These are phyloP conservation scores for Barbarea vulgaris DNA, from an alignment of 345 rosid genomes.

Conservation along the genomic window DNA sequence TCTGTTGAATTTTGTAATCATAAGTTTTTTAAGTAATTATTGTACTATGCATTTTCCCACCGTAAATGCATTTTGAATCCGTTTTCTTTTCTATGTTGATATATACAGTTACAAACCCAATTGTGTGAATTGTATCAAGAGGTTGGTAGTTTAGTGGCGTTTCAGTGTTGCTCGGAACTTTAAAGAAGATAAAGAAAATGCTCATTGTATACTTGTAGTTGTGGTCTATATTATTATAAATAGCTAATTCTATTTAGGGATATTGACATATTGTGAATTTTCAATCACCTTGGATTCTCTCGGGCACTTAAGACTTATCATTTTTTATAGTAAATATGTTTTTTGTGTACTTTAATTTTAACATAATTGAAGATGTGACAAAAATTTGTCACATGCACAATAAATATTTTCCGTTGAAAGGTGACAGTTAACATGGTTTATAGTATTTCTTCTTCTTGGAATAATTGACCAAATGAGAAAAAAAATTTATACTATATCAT, in stretches of 20 bases:
- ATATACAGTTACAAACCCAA: not conserved
- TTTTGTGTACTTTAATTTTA: not conserved
- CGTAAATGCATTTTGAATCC: not conserved
- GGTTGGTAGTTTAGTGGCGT: not conserved
- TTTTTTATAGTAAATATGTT: not conserved
- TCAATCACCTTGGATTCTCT: conserved; percentile 7
- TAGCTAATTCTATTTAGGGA: too few species aligned
- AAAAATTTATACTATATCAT: not conserved
- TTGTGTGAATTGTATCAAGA: not conserved
- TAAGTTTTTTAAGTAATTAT: not conserved
- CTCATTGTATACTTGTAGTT: not conserved
- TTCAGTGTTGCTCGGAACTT: not conserved
- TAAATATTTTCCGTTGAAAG: conserved; percentile 1
- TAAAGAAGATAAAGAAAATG: not conserved
- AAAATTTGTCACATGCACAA: conserved; percentile 19
- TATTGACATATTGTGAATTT: not conserved
- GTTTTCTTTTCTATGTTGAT: not conserved
- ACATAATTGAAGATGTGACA: not conserved
- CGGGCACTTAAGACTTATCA: not conserved
- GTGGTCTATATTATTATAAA: not conserved
- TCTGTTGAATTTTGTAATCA: not conserved
- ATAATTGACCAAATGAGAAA: conserved; percentile 9
- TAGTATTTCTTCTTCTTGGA: not conserved
- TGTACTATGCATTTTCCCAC: not conserved
- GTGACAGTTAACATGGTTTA: not conserved